Percentiles rank a stretch among this genome's conserved stretches.
phyloP scores from a whole-genome alignment of 768 basidiomycete genomes.

The Russula lepida region DNA sequence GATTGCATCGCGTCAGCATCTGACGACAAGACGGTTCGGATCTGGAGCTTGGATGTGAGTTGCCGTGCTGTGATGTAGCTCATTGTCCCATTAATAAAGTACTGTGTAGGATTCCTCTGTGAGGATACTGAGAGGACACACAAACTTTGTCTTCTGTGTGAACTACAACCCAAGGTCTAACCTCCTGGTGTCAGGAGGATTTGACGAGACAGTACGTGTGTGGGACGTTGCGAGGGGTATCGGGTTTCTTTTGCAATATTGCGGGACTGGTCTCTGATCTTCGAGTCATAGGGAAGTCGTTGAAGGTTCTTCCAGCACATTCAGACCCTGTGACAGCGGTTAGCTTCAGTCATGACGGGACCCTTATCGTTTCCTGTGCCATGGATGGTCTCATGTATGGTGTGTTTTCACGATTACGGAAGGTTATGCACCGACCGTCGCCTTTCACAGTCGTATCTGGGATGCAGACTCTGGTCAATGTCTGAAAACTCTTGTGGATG shows the following conservation, averaged over 20 bases:
- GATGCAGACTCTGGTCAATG: conserved; percentile 97
- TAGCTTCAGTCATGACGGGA: conserved; percentile 90
- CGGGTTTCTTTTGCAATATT: conserved; percentile 7
- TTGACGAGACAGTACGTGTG: conserved; percentile 92
- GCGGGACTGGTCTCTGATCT: neutral
- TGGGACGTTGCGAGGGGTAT: conserved; percentile 91
- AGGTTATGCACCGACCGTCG: neutral
- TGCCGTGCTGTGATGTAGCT: conserved; percentile 5
- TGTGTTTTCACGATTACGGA: neutral
- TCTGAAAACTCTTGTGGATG: conserved; percentile 92
- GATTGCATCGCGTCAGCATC: conserved; percentile 85
- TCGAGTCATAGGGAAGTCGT: conserved; percentile 51
- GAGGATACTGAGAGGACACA: conserved; percentile 74
- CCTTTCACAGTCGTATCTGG: conserved; percentile 77
- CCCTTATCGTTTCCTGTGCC: conserved; percentile 86
- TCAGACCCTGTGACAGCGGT: conserved; percentile 96
- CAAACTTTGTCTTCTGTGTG: conserved; percentile 90
- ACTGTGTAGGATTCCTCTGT: conserved; percentile 43
- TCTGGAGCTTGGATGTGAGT: conserved; percentile 75
- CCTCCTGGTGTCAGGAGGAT: conserved; percentile 86
- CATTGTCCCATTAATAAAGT: neutral
- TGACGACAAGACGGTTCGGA: conserved; percentile 82
- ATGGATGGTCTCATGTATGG: conserved; percentile 97
- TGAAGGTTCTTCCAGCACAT: conserved; percentile 89
- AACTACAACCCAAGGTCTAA: conserved; percentile 89